These are phyloP conservation scores for Calonectria crousiana DNA, from an alignment of 2,329 filamentous ascomycete genomes.

Conservation along the genomic window DNA sequence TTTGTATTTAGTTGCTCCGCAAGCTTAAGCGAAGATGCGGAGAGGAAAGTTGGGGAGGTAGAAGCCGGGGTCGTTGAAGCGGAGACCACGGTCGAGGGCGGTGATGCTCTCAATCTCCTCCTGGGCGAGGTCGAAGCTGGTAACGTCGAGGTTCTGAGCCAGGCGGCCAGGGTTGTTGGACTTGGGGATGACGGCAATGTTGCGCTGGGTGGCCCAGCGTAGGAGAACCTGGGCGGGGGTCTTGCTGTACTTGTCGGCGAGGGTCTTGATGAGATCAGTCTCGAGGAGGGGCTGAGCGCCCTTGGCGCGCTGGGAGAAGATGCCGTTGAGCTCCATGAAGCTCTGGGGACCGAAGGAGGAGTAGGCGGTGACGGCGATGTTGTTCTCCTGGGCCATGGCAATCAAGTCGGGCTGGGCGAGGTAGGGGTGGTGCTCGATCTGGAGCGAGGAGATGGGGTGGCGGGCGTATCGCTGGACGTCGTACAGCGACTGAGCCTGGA, in stretches of 20 bases:
- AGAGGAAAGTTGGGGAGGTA: constrained; percentile 56
- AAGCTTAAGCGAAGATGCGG: constrained; percentile 60
- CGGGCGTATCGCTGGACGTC: constrained; percentile 72
- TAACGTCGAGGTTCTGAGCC: constrained; percentile 68
- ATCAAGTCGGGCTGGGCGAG: constrained; percentile 70
- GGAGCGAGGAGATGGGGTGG: constrained; percentile 65
- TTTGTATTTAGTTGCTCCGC: not conserved
- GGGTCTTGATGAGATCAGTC: constrained; percentile 56
- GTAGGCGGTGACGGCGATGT: constrained; percentile 73
- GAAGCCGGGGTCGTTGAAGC: constrained; percentile 68
- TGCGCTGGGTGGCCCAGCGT: constrained; percentile 75
- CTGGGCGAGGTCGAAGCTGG: constrained; percentile 64
- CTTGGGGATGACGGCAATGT: constrained; percentile 75
- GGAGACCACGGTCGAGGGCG: constrained; percentile 63
- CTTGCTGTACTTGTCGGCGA: constrained; percentile 67
- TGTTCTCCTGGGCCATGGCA: constrained; percentile 66
- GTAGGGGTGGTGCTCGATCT: constrained; percentile 79
- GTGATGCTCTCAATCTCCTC: constrained; percentile 69
- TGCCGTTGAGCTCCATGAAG: constrained; percentile 47
- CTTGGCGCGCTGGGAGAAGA: constrained; percentile 44
- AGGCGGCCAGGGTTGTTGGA: constrained; percentile 64
- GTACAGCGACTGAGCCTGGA: constrained; percentile 70
- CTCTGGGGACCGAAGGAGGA: constrained; percentile 72
- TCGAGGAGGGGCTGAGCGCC: constrained; percentile 47
- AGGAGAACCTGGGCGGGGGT: constrained; percentile 75